Conservation (phyloP, 768 basidiomycete genomes). For the Podaxis rugospora region DNA sequence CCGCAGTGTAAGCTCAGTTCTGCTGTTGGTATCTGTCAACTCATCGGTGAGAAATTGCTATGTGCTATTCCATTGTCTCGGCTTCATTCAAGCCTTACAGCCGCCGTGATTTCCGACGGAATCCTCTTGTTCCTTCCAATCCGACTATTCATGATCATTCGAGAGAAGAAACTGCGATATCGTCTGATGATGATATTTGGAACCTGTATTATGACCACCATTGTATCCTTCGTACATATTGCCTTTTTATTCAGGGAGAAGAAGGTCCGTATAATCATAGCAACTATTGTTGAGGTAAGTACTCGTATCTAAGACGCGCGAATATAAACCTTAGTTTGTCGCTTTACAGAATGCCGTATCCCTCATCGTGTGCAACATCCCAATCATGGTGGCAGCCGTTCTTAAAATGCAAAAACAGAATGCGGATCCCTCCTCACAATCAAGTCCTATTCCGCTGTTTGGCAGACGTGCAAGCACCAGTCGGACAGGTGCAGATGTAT, state of each 20-base stretch:
- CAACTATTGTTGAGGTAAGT: constrained; percentile 40
- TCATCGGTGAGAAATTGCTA: neutral
- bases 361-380: constrained; percentile 5
- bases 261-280: constrained; percentile 27
- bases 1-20: constrained; percentile 1
- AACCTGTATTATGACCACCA: constrained; percentile 44
- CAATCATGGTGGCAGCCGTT: neutral
- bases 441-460: neutral
- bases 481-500: neutral
- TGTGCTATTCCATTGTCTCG: too few relatives aligned
- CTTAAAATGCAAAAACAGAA: neutral
- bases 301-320: too few relatives aligned
- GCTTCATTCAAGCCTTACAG: too few relatives aligned
- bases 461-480: neutral
- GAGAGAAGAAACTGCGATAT: constrained; percentile 31
- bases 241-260: constrained; percentile 31
- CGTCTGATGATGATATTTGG: constrained; percentile 50
- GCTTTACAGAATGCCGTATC: neutral
- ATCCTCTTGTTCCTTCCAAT: constrained; percentile 43
- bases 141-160: constrained; percentile 37
- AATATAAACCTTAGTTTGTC: neutral
- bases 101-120: constrained; percentile 32
- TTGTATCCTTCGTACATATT: constrained; percentile 42
- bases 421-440: neutral
- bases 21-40: neutral